A percentile compares a stretch with the other conserved stretches of the same genome.
Conservation (phyloP, 2,329 filamentous ascomycete genomes). For the Macrophomina tecta region DNA sequence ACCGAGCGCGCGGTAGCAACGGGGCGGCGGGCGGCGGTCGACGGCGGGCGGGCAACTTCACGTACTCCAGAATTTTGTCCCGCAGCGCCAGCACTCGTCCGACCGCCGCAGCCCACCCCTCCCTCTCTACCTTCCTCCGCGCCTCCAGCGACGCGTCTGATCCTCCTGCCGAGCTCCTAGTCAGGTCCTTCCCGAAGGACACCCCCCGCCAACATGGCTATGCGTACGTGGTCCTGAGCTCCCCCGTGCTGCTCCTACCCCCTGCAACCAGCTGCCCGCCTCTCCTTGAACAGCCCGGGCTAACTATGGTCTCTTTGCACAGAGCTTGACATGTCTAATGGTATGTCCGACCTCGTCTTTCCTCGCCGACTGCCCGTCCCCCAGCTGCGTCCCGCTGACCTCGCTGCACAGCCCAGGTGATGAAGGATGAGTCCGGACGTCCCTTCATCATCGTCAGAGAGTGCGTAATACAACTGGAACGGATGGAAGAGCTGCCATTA, state of each 20-base stretch:
- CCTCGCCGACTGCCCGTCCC: neutral
- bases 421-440: constrained; percentile 97
- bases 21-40: constrained; percentile 7
- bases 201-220: constrained; percentile 40
- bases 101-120: constrained; percentile 6
- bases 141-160: constrained; percentile 14
- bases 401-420: constrained; percentile 65
- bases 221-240: constrained; percentile 43
- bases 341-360: constrained; percentile 56
- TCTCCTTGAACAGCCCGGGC: constrained; percentile 22
- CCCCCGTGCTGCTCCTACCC: constrained; percentile 27
- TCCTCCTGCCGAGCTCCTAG: constrained; percentile 1
- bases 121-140: constrained; percentile 4
- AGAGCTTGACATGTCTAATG: constrained; percentile 86
- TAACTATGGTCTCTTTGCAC: constrained; percentile 37
- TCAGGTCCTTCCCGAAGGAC: constrained; percentile 9
- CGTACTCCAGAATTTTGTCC: constrained; percentile 28
- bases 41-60: constrained; percentile 15
- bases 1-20: constrained; percentile 8
- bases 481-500: constrained; percentile 35
- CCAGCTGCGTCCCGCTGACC: constrained; percentile 28
- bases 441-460: constrained; percentile 99
- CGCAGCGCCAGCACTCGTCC: constrained; percentile 18
- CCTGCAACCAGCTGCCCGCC: constrained; percentile 19
- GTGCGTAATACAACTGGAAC: constrained; percentile 60